A percentile compares a stretch with the other conserved stretches of the same genome.
Evolutionary conservation across 1,139 yeast species (phyloP).

Genomic region (Debaryomycetaceae sp.): DNA sequence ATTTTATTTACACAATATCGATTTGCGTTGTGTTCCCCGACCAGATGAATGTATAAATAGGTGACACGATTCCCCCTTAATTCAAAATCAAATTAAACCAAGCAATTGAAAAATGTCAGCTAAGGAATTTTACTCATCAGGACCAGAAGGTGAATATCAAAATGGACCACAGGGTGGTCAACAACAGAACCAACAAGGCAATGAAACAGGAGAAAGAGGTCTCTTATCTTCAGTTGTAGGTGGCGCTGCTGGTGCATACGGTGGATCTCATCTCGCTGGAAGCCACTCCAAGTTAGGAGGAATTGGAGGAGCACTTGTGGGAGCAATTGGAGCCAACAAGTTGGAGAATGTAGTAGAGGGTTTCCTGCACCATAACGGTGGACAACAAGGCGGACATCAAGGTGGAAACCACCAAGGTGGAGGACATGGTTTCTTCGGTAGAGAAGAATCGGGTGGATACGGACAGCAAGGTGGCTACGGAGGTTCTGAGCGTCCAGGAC

Average conservation of each 20-base stretch:
- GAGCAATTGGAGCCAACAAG: conserved; percentile 59
- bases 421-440: background rate
- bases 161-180: conserved; percentile 17
- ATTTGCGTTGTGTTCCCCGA: background rate
- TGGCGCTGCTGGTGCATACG: conserved; percentile 58
- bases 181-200: conserved; percentile 17
- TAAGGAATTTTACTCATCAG: conserved; percentile 56
- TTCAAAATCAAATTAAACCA: background rate
- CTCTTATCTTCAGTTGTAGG: conserved; percentile 53
- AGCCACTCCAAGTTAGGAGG: conserved; percentile 52
- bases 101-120: conserved; percentile 47
- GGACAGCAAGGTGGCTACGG: conserved; percentile 11
- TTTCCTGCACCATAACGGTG: conserved; percentile 12
- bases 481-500: conserved; percentile 9
- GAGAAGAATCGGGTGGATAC: conserved; percentile 7
- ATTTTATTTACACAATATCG: background rate
- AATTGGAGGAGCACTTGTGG: conserved; percentile 57
- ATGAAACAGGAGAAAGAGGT: conserved; percentile 53
- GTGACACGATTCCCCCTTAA: too few species aligned
- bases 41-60: too few species aligned
- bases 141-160: conserved; percentile 40
- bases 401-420: conserved; percentile 12
- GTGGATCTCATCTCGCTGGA: conserved; percentile 41
- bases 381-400: conserved; percentile 11
- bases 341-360: conserved; percentile 38